Conservation (phyloP, 2,329 filamentous ascomycete genomes). For the Talaromyces sp. region DNA sequence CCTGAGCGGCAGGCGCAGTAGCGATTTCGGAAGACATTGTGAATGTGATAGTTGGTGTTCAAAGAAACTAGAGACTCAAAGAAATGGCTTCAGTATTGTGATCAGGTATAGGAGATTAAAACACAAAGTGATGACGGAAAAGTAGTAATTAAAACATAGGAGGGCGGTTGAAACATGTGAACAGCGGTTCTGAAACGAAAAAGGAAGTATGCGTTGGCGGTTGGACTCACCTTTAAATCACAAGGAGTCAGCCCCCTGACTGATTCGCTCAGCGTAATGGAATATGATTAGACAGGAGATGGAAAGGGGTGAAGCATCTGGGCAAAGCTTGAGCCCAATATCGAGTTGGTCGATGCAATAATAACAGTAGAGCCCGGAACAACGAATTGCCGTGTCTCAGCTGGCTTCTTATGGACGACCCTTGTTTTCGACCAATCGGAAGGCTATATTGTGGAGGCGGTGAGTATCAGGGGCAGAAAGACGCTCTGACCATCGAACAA, state of each 20-base stretch:
- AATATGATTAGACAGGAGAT: background rate
- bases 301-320: background rate
- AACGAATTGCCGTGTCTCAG: background rate
- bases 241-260: slow-evolving; percentile 1
- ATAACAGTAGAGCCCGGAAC: background rate
- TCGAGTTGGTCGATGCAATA: background rate
- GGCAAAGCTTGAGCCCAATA: background rate
- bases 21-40: slow-evolving; percentile 17
- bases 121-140: background rate
- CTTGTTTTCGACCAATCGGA: background rate
- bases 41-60: background rate
- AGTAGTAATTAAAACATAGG: background rate
- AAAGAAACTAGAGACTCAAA: background rate
- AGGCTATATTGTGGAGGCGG: background rate
- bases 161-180: background rate
- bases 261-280: background rate
- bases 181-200: slow-evolving; percentile 8
- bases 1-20: slow-evolving; percentile 3
- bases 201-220: background rate
- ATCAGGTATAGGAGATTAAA: background rate
- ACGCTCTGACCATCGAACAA: background rate
- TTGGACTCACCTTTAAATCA: slow-evolving; percentile 6
- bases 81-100: background rate
- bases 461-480: slow-evolving; percentile 5
- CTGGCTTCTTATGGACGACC: background rate